A percentile compares a stretch with the other conserved stretches of the same genome.
Evolutionary conservation across 768 basidiomycete genomes (phyloP).

Genomic region (Pisolithus tinctorius): DNA sequence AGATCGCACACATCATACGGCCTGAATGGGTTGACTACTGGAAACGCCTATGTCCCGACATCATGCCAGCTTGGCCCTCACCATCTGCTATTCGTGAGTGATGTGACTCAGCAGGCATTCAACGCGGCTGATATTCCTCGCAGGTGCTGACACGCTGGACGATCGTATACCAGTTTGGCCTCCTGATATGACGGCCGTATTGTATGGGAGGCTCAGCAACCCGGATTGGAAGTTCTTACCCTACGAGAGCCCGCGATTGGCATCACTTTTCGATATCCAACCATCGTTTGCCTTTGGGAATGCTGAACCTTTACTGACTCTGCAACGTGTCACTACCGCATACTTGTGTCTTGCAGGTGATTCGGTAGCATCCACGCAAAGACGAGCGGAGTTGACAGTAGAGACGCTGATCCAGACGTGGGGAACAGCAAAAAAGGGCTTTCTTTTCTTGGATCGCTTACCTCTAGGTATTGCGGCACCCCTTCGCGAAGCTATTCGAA

Average conservation of each 20-base stretch:
- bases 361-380: conserved; percentile 43
- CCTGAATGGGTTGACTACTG: conserved; percentile 93
- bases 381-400: conserved; percentile 63
- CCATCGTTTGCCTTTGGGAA: conserved; percentile 57
- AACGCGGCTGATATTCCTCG: conserved; percentile 7
- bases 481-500: conserved; percentile 76
- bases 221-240: conserved; percentile 60
- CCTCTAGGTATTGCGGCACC: conserved; percentile 73
- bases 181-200: conserved; percentile 64
- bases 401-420: conserved; percentile 42
- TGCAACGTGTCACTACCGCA: conserved; percentile 47
- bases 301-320: conserved; percentile 48
- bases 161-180: conserved; percentile 74
- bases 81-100: conserved; percentile 27
- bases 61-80: conserved; percentile 53
- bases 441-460: conserved; percentile 46
- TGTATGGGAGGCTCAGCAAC: conserved; percentile 52
- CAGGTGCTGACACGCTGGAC: conserved; percentile 46
- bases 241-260: conserved; percentile 38
- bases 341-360: conserved; percentile 58
- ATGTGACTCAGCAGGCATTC: neutral
- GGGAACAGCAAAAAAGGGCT: conserved; percentile 34
- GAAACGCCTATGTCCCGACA: conserved; percentile 71
- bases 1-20: conserved; percentile 54
- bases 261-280: conserved; percentile 41